Percentiles rank a stretch among this genome's conserved stretches.
These are phyloP conservation scores for Yarrowia alimentaria DNA, from an alignment of 805 yeast species.

Conservation along the genomic window DNA sequence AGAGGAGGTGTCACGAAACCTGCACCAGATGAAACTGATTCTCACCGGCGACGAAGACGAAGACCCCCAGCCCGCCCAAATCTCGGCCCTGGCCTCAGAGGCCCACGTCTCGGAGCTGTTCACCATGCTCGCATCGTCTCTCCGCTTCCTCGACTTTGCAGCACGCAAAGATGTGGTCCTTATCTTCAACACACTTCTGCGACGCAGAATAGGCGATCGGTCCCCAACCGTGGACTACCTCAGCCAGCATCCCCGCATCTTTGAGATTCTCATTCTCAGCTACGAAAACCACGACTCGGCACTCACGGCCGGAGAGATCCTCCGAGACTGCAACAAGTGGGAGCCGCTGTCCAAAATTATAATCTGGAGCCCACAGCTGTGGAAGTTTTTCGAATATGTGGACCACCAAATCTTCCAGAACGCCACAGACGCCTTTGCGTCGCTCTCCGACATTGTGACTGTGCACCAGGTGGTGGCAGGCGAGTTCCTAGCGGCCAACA, in stretches of 20 bases:
- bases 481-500: conserved; percentile 62
- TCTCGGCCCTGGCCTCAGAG: conserved; percentile 75
- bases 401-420: conserved; percentile 78
- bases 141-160: conserved; percentile 79
- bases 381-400: conserved; percentile 82
- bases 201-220: conserved; percentile 72
- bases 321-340: conserved; percentile 80
- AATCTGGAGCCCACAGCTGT: conserved; percentile 59
- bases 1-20: conserved; percentile 44
- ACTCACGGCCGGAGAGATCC: conserved; percentile 68
- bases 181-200: conserved; percentile 70
- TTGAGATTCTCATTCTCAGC: conserved; percentile 61
- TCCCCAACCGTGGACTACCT: conserved; percentile 87
- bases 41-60: conserved; percentile 64
- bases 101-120: conserved; percentile 71
- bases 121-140: conserved; percentile 54
- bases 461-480: conserved; percentile 65
- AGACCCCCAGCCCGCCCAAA: conserved; percentile 63
- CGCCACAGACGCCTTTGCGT: conserved; percentile 84
- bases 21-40: conserved; percentile 62
- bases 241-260: conserved; percentile 60
- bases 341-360: conserved; percentile 65
- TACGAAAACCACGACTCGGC: conserved; percentile 76
- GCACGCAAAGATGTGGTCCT: conserved; percentile 78
- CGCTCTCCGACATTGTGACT: conserved; percentile 67